These are phyloP conservation scores for Amauroascus verrucosus DNA, from an alignment of 2,329 filamentous ascomycete species.

Conservation along the genomic window DNA sequence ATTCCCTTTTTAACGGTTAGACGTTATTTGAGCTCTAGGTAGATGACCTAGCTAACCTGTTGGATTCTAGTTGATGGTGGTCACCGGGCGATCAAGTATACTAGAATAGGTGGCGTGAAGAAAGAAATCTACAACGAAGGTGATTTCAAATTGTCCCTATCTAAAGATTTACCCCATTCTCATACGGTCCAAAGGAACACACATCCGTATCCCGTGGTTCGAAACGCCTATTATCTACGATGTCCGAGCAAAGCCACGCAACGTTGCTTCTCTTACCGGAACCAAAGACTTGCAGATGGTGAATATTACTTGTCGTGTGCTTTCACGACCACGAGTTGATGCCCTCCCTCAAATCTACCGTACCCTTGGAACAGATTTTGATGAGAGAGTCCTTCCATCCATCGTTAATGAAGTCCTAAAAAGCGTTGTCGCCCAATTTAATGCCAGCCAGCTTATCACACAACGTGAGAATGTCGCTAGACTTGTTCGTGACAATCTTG, in stretches of 20 bases:
- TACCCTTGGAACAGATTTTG: slow-evolving; percentile 89
- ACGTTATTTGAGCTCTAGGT: slow-evolving; percentile 9
- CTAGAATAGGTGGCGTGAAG: slow-evolving; percentile 79
- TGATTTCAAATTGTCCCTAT: slow-evolving; percentile 28
- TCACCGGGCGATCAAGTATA: slow-evolving; percentile 98
- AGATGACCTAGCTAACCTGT: slow-evolving; percentile 13
- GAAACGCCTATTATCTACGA: slow-evolving; percentile 96
- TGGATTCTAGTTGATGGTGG: slow-evolving; percentile 70
- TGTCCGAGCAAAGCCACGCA: slow-evolving; percentile 92
- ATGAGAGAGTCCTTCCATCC: slow-evolving; percentile 89
- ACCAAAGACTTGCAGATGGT: slow-evolving; percentile 99
- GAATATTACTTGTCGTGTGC: slow-evolving; percentile 98
- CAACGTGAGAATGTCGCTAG: slow-evolving; percentile 94
- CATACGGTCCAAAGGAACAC: slow-evolving; percentile 55
- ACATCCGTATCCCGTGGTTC: slow-evolving; percentile 91
- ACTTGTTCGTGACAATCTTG: slow-evolving; percentile 85
- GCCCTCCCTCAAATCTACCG: slow-evolving; percentile 94
- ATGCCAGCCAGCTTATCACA: slow-evolving; percentile 94
- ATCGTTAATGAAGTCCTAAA: slow-evolving; percentile 99
- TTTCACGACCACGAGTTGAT: slow-evolving; percentile 77
- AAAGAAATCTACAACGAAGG: slow-evolving; percentile 96
- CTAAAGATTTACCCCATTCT: neutral
- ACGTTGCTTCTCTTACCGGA: slow-evolving; percentile 90
- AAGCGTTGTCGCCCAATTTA: slow-evolving; percentile 98
- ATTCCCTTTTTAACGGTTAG: slow-evolving; percentile 59